A percentile compares a stretch with the other conserved stretches of the same genome.
Conservation (phyloP, 1,284 basidiomycete genomes). For the Cystobasidium sp. region DNA sequence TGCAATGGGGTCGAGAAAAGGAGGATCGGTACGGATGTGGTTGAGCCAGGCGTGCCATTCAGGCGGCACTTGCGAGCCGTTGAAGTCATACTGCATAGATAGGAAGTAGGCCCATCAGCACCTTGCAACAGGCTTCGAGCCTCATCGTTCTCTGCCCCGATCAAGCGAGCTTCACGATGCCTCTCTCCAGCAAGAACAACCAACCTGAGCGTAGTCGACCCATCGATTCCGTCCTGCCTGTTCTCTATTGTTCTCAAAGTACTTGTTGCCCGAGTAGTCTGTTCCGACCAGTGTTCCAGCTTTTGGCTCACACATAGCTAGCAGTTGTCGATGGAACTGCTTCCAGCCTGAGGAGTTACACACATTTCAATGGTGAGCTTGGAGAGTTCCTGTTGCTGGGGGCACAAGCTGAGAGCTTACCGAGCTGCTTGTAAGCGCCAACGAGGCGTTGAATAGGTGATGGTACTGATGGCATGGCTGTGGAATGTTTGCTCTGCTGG, state of each 20-base stretch:
- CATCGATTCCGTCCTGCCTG: slow-evolving; percentile 85
- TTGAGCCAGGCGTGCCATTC: slow-evolving; percentile 94
- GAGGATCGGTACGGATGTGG: slow-evolving; percentile 84
- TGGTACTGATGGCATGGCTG: slow-evolving; percentile 9
- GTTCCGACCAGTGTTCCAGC: slow-evolving; percentile 74
- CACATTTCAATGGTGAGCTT: background rate
- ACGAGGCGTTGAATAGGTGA: slow-evolving; percentile 11
- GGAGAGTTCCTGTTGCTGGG: background rate
- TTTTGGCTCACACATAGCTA: slow-evolving; percentile 71
- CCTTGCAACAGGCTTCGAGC: background rate
- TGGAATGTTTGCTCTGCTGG: background rate
- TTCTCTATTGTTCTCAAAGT: slow-evolving; percentile 85
- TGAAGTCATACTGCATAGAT: slow-evolving; percentile 71
- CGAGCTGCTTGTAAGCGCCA: slow-evolving; percentile 20
- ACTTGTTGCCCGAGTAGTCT: slow-evolving; percentile 71
- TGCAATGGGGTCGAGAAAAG: slow-evolving; percentile 73
- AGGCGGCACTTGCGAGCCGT: slow-evolving; percentile 85
- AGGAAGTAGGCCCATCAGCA: background rate
- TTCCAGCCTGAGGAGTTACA: slow-evolving; percentile 18
- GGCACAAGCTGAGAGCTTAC: background rate
- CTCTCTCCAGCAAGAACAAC: slow-evolving; percentile 44
- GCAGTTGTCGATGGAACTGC: slow-evolving; percentile 24
- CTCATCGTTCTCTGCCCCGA: background rate
- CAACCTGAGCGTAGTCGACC: slow-evolving; percentile 85
- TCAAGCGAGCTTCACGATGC: no score